These are phyloP conservation scores for Dioscorea dumetorum DNA, from an alignment of 106 monocot genomes.

Conservation along the genomic window DNA sequence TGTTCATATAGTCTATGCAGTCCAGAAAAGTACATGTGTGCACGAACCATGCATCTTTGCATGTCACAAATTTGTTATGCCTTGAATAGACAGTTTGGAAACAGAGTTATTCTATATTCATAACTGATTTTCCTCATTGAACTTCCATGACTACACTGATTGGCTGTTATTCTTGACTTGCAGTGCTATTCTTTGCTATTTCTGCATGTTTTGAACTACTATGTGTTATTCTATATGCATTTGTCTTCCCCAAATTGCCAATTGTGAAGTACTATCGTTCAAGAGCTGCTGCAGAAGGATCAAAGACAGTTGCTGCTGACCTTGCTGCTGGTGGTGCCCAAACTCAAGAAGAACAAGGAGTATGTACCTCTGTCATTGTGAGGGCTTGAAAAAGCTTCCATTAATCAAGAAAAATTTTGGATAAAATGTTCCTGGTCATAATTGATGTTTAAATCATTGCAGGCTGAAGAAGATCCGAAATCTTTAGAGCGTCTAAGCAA, in stretches of 20 bases:
- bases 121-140: too few relatives aligned
- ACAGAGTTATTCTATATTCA: too few relatives aligned
- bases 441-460: not conserved
- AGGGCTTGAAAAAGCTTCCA: not conserved
- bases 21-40: too few relatives aligned
- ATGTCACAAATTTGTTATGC: too few relatives aligned
- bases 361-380: slow-evolving; percentile 2
- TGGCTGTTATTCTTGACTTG: not conserved
- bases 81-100: too few relatives aligned
- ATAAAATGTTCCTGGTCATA: not conserved
- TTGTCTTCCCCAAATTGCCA: slow-evolving; percentile 75
- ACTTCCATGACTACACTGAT: too few relatives aligned
- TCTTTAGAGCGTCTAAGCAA: slow-evolving; percentile 40
- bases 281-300: slow-evolving; percentile 66
- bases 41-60: too few relatives aligned
- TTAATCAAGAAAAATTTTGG: not conserved
- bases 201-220: slow-evolving; percentile 61
- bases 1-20: not conserved
- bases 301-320: slow-evolving; percentile 65
- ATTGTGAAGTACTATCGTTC: slow-evolving; percentile 52
- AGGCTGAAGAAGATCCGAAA: slow-evolving; percentile 45
- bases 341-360: not conserved
- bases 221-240: slow-evolving; percentile 68
- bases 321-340: slow-evolving; percentile 69
- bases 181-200: slow-evolving; percentile 54